Base-by-base conservation (phyloP, 1,284 basidiomycete species). In the Ustilago nuda region DNA sequence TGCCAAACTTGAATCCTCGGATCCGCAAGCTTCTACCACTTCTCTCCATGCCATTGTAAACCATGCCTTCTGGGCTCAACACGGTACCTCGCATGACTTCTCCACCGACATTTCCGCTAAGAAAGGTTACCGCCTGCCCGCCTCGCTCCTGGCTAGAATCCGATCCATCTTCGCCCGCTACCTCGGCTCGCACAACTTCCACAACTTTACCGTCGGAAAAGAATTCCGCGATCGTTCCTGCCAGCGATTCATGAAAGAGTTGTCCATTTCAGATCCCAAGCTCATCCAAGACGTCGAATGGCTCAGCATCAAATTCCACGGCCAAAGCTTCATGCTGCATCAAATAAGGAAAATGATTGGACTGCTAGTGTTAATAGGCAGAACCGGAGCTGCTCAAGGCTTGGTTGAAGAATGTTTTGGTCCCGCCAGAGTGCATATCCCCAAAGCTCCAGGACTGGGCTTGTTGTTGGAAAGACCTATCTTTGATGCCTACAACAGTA, bases 281-380 rank as follows among this genome's bases (percentile, higher is more conserved):
- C 91, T 96, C 4, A 92, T 95, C 79, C 93, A 94, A 19, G 92
- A 92, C 36, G 95, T 93, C 1, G 96, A 99, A 84, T 99, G 96
- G 95, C 91, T 99, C 56, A 93, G 92, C 56, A 92, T 99, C 37
- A 89, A 93, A 76, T 92, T 98, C 83, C 94, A 98, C 82, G 97
- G 96, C 0, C 97, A 99, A 86, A 95, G 94, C 79, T 99, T 99
- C 86, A 99, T 99, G 97, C 87, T 99, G 65, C 96, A 99, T 86
- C 96, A 99, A 83, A 89, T 90, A 76, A 92, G 97, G 60, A 99
- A 99, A 88, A 99, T 99, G 97, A 94, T 98, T 87, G 91, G 93
- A 1, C 89, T 92, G 41, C 89, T 96, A 12, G 91, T 98, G 37
- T 88, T 98, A 23, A 51, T 85, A 7, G 77, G 72, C 1, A 63